Evolutionary conservation across 495 filamentous ascomycete species (phyloP), one percentile per base, ranked within the genome.

Genomic region (Hypoxylon cercidicola): DNA sequence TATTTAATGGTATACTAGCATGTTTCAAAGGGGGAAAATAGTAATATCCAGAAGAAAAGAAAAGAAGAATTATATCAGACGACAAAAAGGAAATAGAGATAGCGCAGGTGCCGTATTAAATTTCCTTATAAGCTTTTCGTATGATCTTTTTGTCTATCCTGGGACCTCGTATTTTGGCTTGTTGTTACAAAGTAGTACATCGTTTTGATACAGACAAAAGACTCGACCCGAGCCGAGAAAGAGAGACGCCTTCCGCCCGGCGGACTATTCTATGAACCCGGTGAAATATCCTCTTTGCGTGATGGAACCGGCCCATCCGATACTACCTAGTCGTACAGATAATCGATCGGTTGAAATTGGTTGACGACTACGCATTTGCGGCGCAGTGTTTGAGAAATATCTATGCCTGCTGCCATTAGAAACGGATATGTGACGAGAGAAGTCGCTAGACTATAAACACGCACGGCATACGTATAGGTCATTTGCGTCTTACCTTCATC

Each of bases 281-380:
- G 16, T 19, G 16, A 19, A 43, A 43, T 18, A 19, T 2, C 4
- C 20, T 49, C 30, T 41, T 48, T 44, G 15, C 18, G n/a, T 39
- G 37, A 60, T 66, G 41, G 63, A 47, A 34, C 63, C 63, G 16
- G 56, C 63, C 62, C 56, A 47, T 43, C 44, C 25, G 19, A 35
- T 51, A 16, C 13, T 23, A n/a, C n/a, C n/a, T n/a, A 34, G 12
- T 39, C 5, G 19, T 51, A 52, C 39, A 45, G 19, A 1, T 43
- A 1, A 15, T n/a, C 37, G 1, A 40, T 40, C 37, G n/a, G 1
- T 16, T 8, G 7, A 2, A 16, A 15, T 40, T 3, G 8, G 34
- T 37, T 37, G 12, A n/a, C 30, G 21, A 2, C 1, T 45, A 21
- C 23, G 23, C 23, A 25, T 32, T 28, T 8, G 8, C 8, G 8